Conservation (phyloP, 2,329 filamentous ascomycete species). For the Cladorrhinum sp. region DNA sequence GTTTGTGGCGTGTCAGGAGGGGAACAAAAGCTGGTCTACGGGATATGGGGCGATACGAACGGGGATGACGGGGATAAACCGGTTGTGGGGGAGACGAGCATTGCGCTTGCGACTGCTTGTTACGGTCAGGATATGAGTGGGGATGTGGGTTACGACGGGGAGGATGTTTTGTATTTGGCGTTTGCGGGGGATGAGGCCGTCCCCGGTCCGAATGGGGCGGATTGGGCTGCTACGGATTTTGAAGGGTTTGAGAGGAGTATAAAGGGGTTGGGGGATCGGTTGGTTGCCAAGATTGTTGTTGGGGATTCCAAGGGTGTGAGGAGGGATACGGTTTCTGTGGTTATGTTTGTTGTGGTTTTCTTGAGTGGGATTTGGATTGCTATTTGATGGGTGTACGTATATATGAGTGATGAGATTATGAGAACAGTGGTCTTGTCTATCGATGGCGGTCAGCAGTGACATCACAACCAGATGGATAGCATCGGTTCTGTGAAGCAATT, state of each 20-base stretch:
- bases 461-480: neutral
- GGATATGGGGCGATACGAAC: slow-evolving; percentile 54
- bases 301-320: neutral
- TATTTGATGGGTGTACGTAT: neutral
- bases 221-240: slow-evolving; percentile 51
- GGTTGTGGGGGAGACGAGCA: slow-evolving; percentile 46
- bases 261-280: slow-evolving; percentile 45
- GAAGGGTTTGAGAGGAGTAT: slow-evolving; percentile 54
- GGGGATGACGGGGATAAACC: slow-evolving; percentile 40
- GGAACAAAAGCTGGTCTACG: slow-evolving; percentile 50
- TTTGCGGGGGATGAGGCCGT: slow-evolving; percentile 57
- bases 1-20: slow-evolving; percentile 47
- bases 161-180: slow-evolving; percentile 61
- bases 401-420: neutral
- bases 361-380: neutral
- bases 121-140: slow-evolving; percentile 51
- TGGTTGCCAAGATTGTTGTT: slow-evolving; percentile 38
- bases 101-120: slow-evolving; percentile 48
- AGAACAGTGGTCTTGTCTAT: neutral
- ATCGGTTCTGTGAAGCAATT: neutral
- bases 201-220: slow-evolving; percentile 50
- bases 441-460: neutral
- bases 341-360: neutral
- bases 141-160: slow-evolving; percentile 51
- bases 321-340: neutral